A percentile compares a stretch with the other conserved stretches of the same genome.
Evolutionary conservation across 805 yeast species (phyloP).

Genomic region (Wickerhamomyces strasburgensis): DNA sequence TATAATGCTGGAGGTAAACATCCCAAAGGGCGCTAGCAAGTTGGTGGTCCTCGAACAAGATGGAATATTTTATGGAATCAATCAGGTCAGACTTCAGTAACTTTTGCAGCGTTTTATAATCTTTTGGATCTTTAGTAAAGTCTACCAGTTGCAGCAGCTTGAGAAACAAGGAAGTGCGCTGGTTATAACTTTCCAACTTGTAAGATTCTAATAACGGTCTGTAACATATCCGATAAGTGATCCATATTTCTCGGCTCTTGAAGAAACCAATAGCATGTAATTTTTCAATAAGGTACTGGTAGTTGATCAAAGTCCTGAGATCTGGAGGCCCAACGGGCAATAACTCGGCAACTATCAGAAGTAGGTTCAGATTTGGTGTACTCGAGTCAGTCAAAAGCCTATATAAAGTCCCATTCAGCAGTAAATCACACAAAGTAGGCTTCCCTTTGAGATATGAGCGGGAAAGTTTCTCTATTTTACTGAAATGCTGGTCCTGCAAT

Average conservation of each 20-base stretch:
- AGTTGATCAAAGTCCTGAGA: conserved; percentile 5
- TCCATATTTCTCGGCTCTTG: not conserved
- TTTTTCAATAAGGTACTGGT: conserved; percentile 3
- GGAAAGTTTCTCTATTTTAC: not conserved
- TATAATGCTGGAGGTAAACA: conserved; percentile 3
- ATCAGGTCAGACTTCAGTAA: conserved; percentile 8
- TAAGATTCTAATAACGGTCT: conserved; percentile 6
- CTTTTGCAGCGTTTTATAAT: conserved; percentile 2
- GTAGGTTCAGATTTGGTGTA: not conserved
- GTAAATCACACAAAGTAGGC: not conserved
- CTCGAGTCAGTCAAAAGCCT: not conserved
- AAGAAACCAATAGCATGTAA: conserved; percentile 1
- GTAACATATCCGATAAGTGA: conserved; percentile 1
- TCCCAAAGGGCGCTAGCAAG: conserved; percentile 4
- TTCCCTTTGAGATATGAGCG: not conserved
- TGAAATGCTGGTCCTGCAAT: not conserved
- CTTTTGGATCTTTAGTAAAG: not conserved
- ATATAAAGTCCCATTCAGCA: not conserved
- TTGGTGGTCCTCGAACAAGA: conserved; percentile 4
- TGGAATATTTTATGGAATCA: conserved; percentile 2
- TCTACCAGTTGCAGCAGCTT: not conserved
- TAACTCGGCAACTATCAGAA: not conserved
- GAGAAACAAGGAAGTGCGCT: conserved; percentile 1
- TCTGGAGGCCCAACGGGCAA: not conserved
- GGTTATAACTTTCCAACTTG: conserved; percentile 8